These are phyloP conservation scores for Amaranthus tricolor DNA, from an alignment of 179 eudicot species.

Conservation along the genomic window DNA sequence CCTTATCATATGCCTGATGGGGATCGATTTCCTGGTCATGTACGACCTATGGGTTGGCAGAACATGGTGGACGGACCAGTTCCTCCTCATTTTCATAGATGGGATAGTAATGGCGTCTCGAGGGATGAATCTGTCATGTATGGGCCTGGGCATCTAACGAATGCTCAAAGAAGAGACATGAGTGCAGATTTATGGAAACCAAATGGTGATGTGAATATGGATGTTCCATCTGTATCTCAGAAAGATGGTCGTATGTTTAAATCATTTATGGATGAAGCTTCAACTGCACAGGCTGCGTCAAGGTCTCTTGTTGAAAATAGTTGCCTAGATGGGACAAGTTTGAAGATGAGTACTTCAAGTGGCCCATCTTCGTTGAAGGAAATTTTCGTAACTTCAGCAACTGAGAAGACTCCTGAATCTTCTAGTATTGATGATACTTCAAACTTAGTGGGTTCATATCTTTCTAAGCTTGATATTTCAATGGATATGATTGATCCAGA, in stretches of 20 bases:
- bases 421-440: slow-evolving; percentile 40
- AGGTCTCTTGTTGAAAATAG: slow-evolving; percentile 40
- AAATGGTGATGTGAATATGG: slow-evolving; percentile 45
- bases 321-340: slow-evolving; percentile 38
- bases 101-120: slow-evolving; percentile 71
- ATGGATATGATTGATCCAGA: slow-evolving; percentile 68
- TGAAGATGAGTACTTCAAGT: slow-evolving; percentile 32
- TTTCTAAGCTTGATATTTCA: slow-evolving; percentile 78
- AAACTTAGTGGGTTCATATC: slow-evolving; percentile 45
- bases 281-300: slow-evolving; percentile 40
- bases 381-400: slow-evolving; percentile 32
- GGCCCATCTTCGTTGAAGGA: slow-evolving; percentile 36
- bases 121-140: slow-evolving; percentile 66
- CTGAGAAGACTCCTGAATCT: slow-evolving; percentile 43
- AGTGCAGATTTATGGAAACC: slow-evolving; percentile 62
- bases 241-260: slow-evolving; percentile 39
- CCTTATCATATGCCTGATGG: slow-evolving; percentile 70
- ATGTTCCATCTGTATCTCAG: slow-evolving; percentile 40
- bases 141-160: slow-evolving; percentile 46
- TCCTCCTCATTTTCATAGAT: slow-evolving; percentile 56
- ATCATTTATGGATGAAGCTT: slow-evolving; percentile 46
- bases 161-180: slow-evolving; percentile 52
- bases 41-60: slow-evolving; percentile 73
- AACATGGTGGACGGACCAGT: slow-evolving; percentile 55
- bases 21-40: slow-evolving; percentile 66